Conservation (phyloP, 768 basidiomycete species). For the Leccinum fibrillosum region DNA sequence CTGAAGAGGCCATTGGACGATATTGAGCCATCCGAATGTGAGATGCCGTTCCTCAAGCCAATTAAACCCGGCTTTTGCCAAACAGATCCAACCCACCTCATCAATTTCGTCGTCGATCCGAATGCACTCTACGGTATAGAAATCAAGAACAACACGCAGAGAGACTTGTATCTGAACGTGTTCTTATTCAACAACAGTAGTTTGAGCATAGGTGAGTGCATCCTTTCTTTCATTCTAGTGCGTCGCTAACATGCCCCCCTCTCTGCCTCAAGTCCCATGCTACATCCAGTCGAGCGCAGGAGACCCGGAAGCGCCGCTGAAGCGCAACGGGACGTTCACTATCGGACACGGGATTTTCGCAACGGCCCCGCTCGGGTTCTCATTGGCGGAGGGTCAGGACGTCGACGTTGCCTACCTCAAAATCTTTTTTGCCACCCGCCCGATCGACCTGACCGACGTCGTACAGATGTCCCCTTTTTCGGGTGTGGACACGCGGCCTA, state of each 20-base stretch:
- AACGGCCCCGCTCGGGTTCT: not conserved
- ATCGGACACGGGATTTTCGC: not conserved
- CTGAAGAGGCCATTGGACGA: not conserved
- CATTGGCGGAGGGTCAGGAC: not conserved
- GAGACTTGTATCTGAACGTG: not conserved
- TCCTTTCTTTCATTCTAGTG: not conserved
- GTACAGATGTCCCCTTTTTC: constrained; percentile 15
- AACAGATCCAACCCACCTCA: not conserved
- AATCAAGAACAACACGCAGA: constrained; percentile 8
- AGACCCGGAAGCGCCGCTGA: not conserved
- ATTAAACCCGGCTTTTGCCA: not conserved
- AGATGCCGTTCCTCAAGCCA: not conserved
- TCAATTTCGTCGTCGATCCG: not conserved
- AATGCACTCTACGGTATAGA: not conserved
- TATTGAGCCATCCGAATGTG: not conserved
- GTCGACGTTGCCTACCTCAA: not conserved
- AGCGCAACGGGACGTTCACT: not conserved
- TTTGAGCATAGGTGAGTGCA: not conserved
- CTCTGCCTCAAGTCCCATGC: not conserved
- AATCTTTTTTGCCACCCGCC: not conserved
- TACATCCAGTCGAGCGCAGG: not conserved
- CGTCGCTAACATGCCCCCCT: not conserved
- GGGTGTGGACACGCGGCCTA: not conserved
- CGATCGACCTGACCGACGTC: not conserved
- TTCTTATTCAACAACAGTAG: not conserved